Base-by-base conservation (phyloP, 257 asterid species). In the Solanum tarijense region DNA sequence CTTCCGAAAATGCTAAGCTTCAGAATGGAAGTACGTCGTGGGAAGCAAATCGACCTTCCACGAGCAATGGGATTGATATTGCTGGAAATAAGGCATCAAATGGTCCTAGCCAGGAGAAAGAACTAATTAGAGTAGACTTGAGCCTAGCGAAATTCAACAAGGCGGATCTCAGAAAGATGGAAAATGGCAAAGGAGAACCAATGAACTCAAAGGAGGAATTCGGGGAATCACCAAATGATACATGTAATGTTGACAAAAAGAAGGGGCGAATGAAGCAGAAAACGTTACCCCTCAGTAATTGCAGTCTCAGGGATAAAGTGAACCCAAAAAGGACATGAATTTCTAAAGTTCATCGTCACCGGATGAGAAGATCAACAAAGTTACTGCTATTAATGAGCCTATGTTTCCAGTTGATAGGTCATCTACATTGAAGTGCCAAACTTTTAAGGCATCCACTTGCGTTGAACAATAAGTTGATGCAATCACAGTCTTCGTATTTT, bases 261-360 rank as follows among this genome's bases (percentile, higher is more conserved):
- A 94, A 90, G 89, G 96, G 94, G 82, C 91, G 89, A 88, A 78
- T 91, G 11, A 96, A 96, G 91, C 99, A 94, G 93, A 95, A 94
- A 88, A 95, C 92, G 78, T 85, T 96, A 92, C 98, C 99, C 5
- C 89, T 94, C 90, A 94, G 99, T 91, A 93, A 94, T 89, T 94
- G 98, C 91, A 94, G 91, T 90, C 92, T 93, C 91, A 92, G 92
- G 90, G 98, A 93, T 89, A 91, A 92, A 90, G 92, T 89, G 82
- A 90, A 90, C 89, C 90, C 21, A 93, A 91, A 88, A 96, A 93
- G 89, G 93, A 89, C 62, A 79, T 73, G 89, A 93, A 89, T 87
- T 78, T 90, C 52, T 91, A 78, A 86, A 92, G 86, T 35, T 58
- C 75, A 48, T 62, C 87, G 12, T 82, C 87, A 84, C 86, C 79